phyloP scores from a whole-genome alignment of 148 eudicot species.

The Persicaria maculosa region DNA sequence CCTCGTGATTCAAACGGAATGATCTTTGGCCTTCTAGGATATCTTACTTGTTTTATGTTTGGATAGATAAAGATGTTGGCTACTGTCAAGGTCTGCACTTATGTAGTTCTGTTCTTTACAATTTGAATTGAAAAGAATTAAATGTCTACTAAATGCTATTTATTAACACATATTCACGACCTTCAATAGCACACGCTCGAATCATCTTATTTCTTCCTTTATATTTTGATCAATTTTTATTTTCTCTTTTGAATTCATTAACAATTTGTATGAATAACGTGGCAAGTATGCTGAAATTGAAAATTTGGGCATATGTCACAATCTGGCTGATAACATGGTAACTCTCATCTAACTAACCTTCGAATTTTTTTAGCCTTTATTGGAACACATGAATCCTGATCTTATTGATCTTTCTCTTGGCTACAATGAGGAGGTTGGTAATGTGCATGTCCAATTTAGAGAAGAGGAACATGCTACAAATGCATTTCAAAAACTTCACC shows the following conservation, averaged over 20 bases:
- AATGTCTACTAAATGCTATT: too few species aligned
- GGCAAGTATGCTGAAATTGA: conserved; percentile 89
- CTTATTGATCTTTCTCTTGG: neutral
- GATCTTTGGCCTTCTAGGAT: too few species aligned
- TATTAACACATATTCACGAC: too few species aligned
- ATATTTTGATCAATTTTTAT: too few species aligned
- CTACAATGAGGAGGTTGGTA: conserved; percentile 53
- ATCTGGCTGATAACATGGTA: conserved; percentile 96
- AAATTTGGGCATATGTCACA: conserved; percentile 82
- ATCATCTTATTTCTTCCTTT: too few species aligned
- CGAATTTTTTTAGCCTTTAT: neutral
- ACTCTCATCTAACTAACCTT: neutral
- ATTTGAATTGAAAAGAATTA: too few species aligned
- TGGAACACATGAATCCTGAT: neutral
- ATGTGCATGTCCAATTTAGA: conserved; percentile 87
- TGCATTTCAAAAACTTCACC: conserved; percentile 61
- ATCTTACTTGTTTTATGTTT: too few species aligned
- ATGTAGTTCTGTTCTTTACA: too few species aligned
- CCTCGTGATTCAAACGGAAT: too few species aligned
- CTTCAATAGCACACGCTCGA: too few species aligned
- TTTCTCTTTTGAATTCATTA: conserved; percentile 40
- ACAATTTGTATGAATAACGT: conserved; percentile 81
- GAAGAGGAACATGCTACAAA: conserved; percentile 91
- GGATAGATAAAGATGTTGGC: too few species aligned
- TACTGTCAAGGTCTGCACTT: too few species aligned